phyloP scores from a whole-genome alignment of 768 basidiomycete species.

The Clathrus columnatus region DNA sequence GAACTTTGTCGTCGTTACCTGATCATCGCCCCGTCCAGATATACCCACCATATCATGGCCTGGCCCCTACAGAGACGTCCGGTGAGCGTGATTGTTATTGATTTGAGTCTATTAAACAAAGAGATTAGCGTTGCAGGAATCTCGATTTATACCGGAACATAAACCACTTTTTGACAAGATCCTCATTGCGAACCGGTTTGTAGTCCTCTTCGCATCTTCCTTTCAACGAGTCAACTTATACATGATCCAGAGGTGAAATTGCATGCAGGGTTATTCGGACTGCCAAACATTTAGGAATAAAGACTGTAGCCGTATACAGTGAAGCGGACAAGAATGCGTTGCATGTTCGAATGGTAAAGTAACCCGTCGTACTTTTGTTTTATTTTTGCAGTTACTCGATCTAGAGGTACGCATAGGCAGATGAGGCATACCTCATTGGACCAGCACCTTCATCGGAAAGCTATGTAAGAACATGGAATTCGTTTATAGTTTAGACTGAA shows the following conservation, averaged over 20 bases:
- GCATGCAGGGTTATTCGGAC: conserved; percentile 93
- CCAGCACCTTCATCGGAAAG: conserved; percentile 84
- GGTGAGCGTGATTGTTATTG: background rate
- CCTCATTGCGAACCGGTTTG: conserved; percentile 80
- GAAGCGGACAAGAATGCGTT: conserved; percentile 75
- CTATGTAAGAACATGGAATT: conserved; percentile 49
- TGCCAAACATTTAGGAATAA: conserved; percentile 78
- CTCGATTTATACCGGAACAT: background rate
- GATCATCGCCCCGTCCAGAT: background rate
- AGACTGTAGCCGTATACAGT: conserved; percentile 87
- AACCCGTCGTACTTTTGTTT: background rate
- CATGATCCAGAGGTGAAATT: conserved; percentile 70
- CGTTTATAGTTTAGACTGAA: background rate
- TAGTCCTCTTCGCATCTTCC: background rate
- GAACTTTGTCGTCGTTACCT: background rate
- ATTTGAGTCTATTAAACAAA: background rate
- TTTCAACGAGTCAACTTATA: background rate
- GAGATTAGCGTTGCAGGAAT: background rate
- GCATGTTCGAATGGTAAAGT: conserved; percentile 69
- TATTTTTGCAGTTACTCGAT: background rate
- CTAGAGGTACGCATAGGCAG: conserved; percentile 38
- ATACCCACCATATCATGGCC: background rate
- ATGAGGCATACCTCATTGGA: conserved; percentile 89
- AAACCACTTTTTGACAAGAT: conserved; percentile 69
- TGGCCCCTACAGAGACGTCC: background rate